Conservation (phyloP, 768 basidiomycete species). For the Zangia roseola region DNA sequence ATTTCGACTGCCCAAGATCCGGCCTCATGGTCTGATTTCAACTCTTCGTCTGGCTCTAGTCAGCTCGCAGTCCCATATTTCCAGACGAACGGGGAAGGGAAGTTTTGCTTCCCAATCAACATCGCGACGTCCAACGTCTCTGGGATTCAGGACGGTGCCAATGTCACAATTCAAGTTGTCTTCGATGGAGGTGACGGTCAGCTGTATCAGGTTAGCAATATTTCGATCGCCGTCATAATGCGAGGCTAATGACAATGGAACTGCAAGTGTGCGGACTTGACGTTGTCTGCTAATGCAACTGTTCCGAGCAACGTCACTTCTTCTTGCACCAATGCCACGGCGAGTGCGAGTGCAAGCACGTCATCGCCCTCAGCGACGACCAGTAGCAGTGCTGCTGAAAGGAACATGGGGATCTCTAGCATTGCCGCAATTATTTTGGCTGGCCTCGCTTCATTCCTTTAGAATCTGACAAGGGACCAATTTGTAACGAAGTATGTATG, state of each 20-base stretch:
- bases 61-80: constrained; percentile 48
- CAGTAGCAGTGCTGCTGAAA: constrained; percentile 14
- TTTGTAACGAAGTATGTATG: neutral
- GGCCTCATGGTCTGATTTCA: constrained; percentile 64
- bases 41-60: constrained; percentile 32
- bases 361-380: constrained; percentile 18
- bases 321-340: constrained; percentile 35
- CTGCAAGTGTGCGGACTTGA: constrained; percentile 75
- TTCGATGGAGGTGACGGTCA: constrained; percentile 70
- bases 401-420: constrained; percentile 9
- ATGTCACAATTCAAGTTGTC: constrained; percentile 70
- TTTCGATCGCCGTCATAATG: neutral
- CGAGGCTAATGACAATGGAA: neutral
- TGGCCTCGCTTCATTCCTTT: constrained; percentile 11
- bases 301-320: constrained; percentile 43
- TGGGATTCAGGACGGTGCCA: constrained; percentile 57
- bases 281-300: constrained; percentile 53
- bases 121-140: constrained; percentile 48
- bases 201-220: constrained; percentile 58
- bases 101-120: constrained; percentile 67
- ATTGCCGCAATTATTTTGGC: constrained; percentile 10
- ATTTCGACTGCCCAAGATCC: constrained; percentile 58
- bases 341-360: constrained; percentile 10
- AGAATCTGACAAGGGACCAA: too few species aligned
- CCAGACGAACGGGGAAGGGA: constrained; percentile 53